A percentile compares a stretch with the other conserved stretches of the same genome.
Conservation (phyloP, 2,329 filamentous ascomycete species). For the Phialophora chinensis region DNA sequence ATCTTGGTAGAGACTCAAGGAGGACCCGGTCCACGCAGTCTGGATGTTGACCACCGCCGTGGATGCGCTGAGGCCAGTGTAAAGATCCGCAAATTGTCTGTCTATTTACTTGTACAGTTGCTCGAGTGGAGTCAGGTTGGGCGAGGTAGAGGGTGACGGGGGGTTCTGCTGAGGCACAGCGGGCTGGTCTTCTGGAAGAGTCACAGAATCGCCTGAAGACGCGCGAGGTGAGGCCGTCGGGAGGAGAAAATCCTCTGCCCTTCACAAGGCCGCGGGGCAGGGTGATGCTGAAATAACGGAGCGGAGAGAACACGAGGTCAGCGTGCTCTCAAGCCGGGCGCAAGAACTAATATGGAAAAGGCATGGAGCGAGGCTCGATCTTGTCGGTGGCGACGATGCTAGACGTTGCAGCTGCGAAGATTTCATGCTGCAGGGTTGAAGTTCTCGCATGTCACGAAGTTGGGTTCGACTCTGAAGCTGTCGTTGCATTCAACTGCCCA, state of each 20-base stretch:
- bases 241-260: not conserved
- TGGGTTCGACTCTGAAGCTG: not conserved
- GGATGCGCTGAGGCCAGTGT: not conserved
- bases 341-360: not conserved
- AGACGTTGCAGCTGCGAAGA: too few species aligned
- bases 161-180: not conserved
- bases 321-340: not conserved
- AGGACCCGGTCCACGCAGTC: not conserved
- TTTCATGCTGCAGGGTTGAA: not conserved
- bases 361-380: not conserved
- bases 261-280: not conserved
- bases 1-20: not conserved
- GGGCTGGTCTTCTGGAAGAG: not conserved
- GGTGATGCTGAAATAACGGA: not conserved
- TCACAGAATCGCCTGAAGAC: not conserved
- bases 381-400: not conserved
- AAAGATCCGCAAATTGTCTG: not conserved
- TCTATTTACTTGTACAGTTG: not conserved
- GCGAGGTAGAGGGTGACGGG: not conserved
- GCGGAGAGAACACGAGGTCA: not conserved
- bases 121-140: not conserved
- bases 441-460: not conserved
- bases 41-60: not conserved
- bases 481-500: not conserved
- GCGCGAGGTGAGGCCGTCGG: not conserved